Base-by-base conservation (phyloP, 2,329 filamentous ascomycete species). In the Xylaria sp. region DNA sequence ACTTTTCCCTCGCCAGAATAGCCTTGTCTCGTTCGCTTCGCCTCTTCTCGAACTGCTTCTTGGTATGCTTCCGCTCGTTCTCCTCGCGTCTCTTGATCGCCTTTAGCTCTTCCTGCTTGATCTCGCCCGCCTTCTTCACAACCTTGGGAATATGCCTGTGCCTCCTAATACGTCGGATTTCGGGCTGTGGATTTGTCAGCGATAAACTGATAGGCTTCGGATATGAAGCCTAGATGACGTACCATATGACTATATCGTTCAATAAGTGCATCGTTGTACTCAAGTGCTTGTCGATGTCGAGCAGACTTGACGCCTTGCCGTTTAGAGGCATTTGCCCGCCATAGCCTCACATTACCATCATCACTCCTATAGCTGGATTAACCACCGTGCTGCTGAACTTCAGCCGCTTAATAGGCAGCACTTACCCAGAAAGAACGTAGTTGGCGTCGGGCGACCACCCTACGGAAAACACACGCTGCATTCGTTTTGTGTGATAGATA, bases 401-500 rank as follows among this genome's bases (percentile, higher is more conserved):
- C 1, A 23, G 6, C 6, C 17, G 28, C 17, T 17, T n/a, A 62
- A 33, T 17, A 46, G 83, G 83, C 44, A 94, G 86, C 61, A 93
- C 87, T 78, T 97, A 97, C 96, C 95, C 96, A 5, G 92, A 94
- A 56, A 99, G 87, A 26, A 99, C 83, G 79, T 97, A 99, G 75
- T 93, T 93, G 73, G 92, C 90, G 79, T 99, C 96, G 6, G 94
- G 92, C 0, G 94, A 96, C 86, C 92, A 98, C 70, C 88, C 89
- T 57, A 90, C 90, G 10, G 65, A 72, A 59, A 75, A 76, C 7
- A 97, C 94, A 74, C 95, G 89, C 83, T 98, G 95, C 95, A 97
- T 97, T 71, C 96, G 90, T 82, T 97, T 97, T 20, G 96, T 98
- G 83, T 98, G 94, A 82, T 98, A 99, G 58, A 97, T 90, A 77